Evolutionary conservation across 139 green algal species (phyloP).

Genomic region (Zygnema cylindricum): DNA sequence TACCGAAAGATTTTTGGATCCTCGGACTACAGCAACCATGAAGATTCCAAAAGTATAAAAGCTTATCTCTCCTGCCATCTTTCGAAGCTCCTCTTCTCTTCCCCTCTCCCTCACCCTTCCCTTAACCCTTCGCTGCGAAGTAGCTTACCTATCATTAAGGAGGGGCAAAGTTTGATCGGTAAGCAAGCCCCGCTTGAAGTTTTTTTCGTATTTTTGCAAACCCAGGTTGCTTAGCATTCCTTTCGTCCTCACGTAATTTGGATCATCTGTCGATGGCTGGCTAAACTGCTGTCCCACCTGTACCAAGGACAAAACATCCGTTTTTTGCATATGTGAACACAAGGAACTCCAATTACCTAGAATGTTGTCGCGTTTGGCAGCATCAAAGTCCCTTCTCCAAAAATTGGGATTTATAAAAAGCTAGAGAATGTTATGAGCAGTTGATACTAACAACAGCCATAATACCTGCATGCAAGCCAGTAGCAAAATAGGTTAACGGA

Average conservation of each 20-base stretch:
- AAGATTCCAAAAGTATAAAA: neutral
- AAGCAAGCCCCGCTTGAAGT: conserved; percentile 87
- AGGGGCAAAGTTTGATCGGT: conserved; percentile 86
- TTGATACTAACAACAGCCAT: no score
- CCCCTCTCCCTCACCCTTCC: neutral
- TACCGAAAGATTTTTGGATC: conserved; percentile 12
- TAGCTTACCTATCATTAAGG: conserved; percentile 62
- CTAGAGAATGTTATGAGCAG: no score
- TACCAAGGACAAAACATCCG: no score
- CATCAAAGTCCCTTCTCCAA: no score
- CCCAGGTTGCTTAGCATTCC: conserved; percentile 85
- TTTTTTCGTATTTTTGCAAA: conserved; percentile 91
- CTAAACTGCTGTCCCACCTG: conserved; percentile 79
- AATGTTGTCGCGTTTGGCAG: no score
- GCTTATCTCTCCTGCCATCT: neutral
- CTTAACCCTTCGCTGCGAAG: neutral
- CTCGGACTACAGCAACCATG: conserved; percentile 23
- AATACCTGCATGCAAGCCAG: no score
- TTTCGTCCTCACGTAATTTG: conserved; percentile 79
- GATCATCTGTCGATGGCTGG: conserved; percentile 68
- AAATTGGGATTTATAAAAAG: no score
- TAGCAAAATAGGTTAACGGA: no score
- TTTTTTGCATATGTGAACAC: no score
- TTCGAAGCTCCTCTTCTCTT: neutral
- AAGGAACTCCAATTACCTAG: no score